Evolutionary conservation across 2,329 filamentous ascomycete species (phyloP).

Genomic region (Pleoardoris graminearum): DNA sequence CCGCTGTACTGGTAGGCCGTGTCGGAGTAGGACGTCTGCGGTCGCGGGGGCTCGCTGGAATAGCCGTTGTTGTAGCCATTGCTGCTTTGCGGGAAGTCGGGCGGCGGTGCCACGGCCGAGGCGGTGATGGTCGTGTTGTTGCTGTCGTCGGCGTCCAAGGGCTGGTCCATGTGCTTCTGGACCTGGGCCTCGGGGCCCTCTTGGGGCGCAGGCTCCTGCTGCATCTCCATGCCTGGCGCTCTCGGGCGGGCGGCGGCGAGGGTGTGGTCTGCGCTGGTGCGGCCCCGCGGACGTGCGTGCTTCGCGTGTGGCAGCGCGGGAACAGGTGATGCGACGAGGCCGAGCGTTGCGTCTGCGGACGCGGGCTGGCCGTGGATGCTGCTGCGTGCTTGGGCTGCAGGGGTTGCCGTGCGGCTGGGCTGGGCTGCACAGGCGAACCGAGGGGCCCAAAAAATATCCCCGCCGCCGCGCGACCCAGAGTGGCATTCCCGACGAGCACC

Average conservation of each 20-base stretch:
- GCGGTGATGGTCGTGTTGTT: constrained; percentile 54
- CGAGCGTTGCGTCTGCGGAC: too few species aligned
- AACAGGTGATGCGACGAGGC: background rate
- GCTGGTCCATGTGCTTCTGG: constrained; percentile 41
- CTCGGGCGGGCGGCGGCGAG: constrained; percentile 31
- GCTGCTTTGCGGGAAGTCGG: constrained; percentile 43
- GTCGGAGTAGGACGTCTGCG: constrained; percentile 59
- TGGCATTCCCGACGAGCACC: background rate
- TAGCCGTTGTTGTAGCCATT: constrained; percentile 29
- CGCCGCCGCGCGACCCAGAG: background rate
- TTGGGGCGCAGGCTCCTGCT: constrained; percentile 22
- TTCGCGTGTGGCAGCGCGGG: background rate
- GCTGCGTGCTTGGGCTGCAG: background rate
- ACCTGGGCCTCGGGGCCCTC: constrained; percentile 31
- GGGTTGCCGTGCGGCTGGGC: constrained; percentile 11
- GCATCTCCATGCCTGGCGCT: constrained; percentile 17
- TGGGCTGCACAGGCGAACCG: constrained; percentile 13
- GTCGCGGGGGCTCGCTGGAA: constrained; percentile 51
- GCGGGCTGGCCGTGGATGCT: background rate
- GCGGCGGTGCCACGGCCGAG: constrained; percentile 38
- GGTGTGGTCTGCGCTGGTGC: constrained; percentile 25
- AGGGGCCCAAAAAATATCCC: constrained; percentile 7
- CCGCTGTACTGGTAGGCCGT: constrained; percentile 49
- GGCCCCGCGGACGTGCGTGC: constrained; percentile 28
- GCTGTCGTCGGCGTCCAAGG: constrained; percentile 51